These are phyloP conservation scores for Aspergillus ostianus DNA, from an alignment of 495 filamentous ascomycete genomes.

Conservation along the genomic window DNA sequence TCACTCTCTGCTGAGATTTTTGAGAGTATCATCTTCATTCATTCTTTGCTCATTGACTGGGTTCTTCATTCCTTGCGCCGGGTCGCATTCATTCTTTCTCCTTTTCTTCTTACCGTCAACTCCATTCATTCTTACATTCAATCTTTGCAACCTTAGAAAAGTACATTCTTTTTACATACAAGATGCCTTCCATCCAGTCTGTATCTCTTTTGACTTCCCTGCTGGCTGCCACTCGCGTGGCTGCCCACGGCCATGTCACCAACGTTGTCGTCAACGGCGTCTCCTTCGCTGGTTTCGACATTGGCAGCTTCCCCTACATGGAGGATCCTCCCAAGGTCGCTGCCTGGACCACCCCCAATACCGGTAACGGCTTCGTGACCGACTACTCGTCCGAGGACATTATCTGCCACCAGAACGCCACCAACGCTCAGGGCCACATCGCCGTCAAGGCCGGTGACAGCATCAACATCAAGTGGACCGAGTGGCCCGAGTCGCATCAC, in stretches of 20 bases:
- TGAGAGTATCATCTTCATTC: background rate
- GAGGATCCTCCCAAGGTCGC: constrained; percentile 38
- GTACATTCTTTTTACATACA: background rate
- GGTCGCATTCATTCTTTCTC: constrained; percentile 2
- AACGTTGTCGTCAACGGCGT: constrained; percentile 53
- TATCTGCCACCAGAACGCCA: constrained; percentile 58
- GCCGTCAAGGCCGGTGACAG: constrained; percentile 48
- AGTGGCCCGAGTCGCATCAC: constrained; percentile 59
- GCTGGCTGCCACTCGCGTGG: constrained; percentile 35
- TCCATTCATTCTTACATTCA: background rate
- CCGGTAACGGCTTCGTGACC: constrained; percentile 53
- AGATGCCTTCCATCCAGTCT: constrained; percentile 12
- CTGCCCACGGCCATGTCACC: constrained; percentile 52
- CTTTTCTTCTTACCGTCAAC: background rate
- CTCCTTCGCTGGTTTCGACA: constrained; percentile 31
- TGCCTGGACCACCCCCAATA: constrained; percentile 46
- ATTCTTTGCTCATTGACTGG: background rate
- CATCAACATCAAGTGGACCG: constrained; percentile 55
- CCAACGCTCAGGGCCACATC: constrained; percentile 44
- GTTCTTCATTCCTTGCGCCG: constrained; percentile 11
- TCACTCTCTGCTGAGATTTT: background rate
- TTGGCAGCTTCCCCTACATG: constrained; percentile 24
- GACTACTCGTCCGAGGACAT: constrained; percentile 53
- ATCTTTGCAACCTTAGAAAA: background rate
- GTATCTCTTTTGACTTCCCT: constrained; percentile 21